Evolutionary conservation across 306 rosid species (phyloP), one percentile per base, ranked within the genome.

Genomic region (Cicer arietinum): DNA sequence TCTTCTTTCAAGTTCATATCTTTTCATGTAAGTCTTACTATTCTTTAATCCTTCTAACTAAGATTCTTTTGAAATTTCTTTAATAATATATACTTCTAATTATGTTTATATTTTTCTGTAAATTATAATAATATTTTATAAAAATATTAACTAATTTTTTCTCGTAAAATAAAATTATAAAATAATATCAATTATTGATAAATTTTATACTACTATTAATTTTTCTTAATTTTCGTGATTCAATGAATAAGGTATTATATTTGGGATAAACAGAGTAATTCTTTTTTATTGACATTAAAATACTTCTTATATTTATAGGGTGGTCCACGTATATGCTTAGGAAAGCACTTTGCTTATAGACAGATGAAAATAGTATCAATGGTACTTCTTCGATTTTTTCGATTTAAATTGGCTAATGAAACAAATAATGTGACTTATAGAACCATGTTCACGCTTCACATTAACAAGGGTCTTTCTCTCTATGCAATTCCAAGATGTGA

Each of bases 391-490:
- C 82, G 22, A 6, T 85, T 80, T 82, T 92, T 90, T 71, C 74
- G 63, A 42, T 89, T 92, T 80, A 87, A 83, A 59, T 46, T 90
- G 76, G 86, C 65, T 4, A 85, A 86, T 79, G 88, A 71, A 57
- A 65, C 84, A 0, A 77, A 62, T 51, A 52, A 61, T 30, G 78
- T 86, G 17, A 84, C 85, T 39, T 90, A 92, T 2, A 86, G 41
- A 75, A 86, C 88, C 63, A 92, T 85, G 89, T 79, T 92, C 73
- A 92, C 98, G 0, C 94, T 92, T 75, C 98, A 92, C 79, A 87
- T 92, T 58, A 84, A 87, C 35, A 86, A 87, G 43, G 91, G 87
- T 3, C 98, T 90, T 14, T 84, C 84, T 10, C 83, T 90, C 1
- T 45, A 17, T 71, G 96, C 90, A 57, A 40, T 82, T 74, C 75